phyloP scores from a whole-genome alignment of 2,329 filamentous ascomycete genomes.

The Nigrospora oryzae region DNA sequence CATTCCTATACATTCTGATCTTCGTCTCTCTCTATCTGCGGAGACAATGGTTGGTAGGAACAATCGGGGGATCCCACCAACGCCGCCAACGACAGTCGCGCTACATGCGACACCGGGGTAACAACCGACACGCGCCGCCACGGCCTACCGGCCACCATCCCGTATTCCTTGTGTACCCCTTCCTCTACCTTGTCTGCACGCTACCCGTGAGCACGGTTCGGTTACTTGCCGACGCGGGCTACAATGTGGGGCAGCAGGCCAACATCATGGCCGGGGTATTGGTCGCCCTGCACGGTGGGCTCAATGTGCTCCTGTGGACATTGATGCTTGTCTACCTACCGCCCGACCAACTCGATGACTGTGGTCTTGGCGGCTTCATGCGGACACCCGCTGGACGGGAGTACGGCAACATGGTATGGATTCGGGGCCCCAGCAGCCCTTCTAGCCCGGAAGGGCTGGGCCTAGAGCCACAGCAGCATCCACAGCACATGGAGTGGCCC shows the following conservation, averaged over 20 bases:
- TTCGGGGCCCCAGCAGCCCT: constrained; percentile 9
- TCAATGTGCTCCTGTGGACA: constrained; percentile 45
- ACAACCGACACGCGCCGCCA: background rate
- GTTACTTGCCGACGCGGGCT: constrained; percentile 52
- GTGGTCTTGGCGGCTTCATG: constrained; percentile 40
- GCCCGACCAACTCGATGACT: constrained; percentile 24
- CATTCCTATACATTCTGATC: constrained; percentile 25
- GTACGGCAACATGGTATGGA: constrained; percentile 22
- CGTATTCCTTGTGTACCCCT: constrained; percentile 57
- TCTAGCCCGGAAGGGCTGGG: too few relatives aligned
- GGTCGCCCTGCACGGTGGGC: constrained; percentile 43
- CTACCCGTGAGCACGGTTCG: constrained; percentile 56
- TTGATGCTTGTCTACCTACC: constrained; percentile 37
- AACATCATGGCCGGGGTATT: constrained; percentile 51
- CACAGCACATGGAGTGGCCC: background rate
- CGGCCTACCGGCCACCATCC: constrained; percentile 24
- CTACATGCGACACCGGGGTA: too few relatives aligned
- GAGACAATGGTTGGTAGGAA: background rate
- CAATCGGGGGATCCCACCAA: constrained; percentile 13
- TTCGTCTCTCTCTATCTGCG: constrained; percentile 19
- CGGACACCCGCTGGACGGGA: constrained; percentile 9
- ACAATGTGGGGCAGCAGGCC: constrained; percentile 41
- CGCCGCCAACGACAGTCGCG: too few relatives aligned
- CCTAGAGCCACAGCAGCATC: background rate
- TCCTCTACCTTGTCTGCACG: constrained; percentile 61